Evolutionary conservation across 768 basidiomycete species (phyloP), one percentile per base, ranked within the genome.

Genomic region (Leccinum imitatum): DNA sequence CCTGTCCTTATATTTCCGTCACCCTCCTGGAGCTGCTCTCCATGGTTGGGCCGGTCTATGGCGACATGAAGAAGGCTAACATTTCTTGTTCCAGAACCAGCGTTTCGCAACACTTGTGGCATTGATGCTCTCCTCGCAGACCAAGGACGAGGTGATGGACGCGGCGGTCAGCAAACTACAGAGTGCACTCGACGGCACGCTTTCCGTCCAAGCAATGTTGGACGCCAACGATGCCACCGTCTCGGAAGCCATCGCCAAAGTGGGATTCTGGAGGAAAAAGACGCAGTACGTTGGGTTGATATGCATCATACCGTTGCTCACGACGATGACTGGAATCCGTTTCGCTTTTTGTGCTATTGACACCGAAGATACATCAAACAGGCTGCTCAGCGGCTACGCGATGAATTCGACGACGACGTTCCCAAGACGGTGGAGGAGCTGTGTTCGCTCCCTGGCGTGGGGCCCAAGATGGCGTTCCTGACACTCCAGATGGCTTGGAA

Each of bases 401-500:
- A 91, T 58, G 81, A 87, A 0, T 93, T 92, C 60, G 81, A 82
- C 52, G 87, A 87, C 2, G 95, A 98, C 62, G 87, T 98, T 0
- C 96, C 96, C 0, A 86, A 89, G 70, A 95, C 93, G 0, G 85
- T 89, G 3, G 94, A 94, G 44, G 92, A 91, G 47, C 78, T 99
- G 10, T 92, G 93, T 65, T 89, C 89, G 5, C 75, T 98, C 13
- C 87, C 87, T 2, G 96, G 96, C 0, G 95, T 98, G 0, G 96
- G 96, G 0, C 95, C 95, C 0, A 98, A 98, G 73, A 96, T 98
- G 94, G 93, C 93, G 1, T 95, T 91, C 74, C 72, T 97, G 35
- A 78, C 86, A 2, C 78, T 96, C 2, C 93, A 94, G 65, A 83
- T 83, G 31, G 93, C 91, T 2, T 96, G 92, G 93, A 82, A 91